Evolutionary conservation across 2,329 filamentous ascomycete genomes (phyloP), one percentile per base, ranked within the genome.

Genomic region (Alternaria ethzedia): DNA sequence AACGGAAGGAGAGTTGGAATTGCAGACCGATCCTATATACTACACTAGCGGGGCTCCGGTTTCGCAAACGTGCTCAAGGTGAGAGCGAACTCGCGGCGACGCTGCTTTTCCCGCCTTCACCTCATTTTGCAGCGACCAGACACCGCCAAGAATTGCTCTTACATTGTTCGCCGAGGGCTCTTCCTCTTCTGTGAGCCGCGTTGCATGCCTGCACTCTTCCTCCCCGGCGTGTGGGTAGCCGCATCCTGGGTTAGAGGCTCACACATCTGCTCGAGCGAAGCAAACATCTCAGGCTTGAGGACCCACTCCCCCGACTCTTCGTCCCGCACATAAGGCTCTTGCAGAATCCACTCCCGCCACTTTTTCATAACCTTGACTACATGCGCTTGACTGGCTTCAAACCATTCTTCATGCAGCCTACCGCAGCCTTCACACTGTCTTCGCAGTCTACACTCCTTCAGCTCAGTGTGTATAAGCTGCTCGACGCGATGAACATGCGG

Each of bases 371-470:
- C 49, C 26, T 46, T 55, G 21, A 59, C 26, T 12, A 15, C 57
- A 45, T 59, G 41, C 11, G 25, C 28, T 13, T 54, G n/a, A 6
- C 5, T 21, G 1, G 96, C 88, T 79, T 95, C 90, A 75, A 97
- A 97, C 94, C 94, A 97, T 81, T 97, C 94, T 45, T 89, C 84
- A 79, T 97, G 94, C 69, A 92, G 89, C 70, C 87, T 88, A 1
- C 92, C 92, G 73, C 95, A 97, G 1, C 87, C 85, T 3, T 83
- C 82, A 75, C 95, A 97, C 43, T 85, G 86, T 4, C 73, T 87
- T 80, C 83, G 88, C 63, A 78, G 88, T 81, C 77, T 80, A 63
- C 82, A 78, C 25, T 84, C 84, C 23, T 85, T 84, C 25, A 97
- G 85, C 80, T 97, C 94, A 15, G 97, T 83, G 76, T 97, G 94